These are phyloP conservation scores for Plantago rigida DNA, from an alignment of 305 asterid species.

Conservation along the genomic window DNA sequence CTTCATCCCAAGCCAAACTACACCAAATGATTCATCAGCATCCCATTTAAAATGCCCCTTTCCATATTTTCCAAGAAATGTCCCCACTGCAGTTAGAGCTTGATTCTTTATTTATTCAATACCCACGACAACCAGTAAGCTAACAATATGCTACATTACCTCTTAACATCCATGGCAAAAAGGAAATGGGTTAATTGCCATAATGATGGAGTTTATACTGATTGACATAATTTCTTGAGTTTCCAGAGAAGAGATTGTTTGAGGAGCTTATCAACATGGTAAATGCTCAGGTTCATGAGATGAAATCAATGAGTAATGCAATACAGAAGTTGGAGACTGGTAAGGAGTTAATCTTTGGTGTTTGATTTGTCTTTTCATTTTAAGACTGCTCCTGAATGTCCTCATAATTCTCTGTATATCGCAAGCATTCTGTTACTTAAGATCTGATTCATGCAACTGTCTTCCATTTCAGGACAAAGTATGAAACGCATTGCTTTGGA, in stretches of 20 bases:
- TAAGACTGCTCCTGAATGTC: conserved; percentile 13
- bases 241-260: conserved; percentile 74
- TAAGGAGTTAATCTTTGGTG: conserved; percentile 22
- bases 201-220: too few relatives aligned
- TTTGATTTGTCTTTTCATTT: conserved; percentile 9
- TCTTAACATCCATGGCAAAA: too few relatives aligned
- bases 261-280: conserved; percentile 69
- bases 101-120: too few relatives aligned
- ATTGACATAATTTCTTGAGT: conserved; percentile 21
- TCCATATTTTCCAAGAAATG: too few relatives aligned
- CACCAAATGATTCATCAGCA: background rate
- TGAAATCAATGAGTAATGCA: conserved; percentile 71
- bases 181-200: too few relatives aligned
- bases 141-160: too few relatives aligned
- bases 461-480: conserved; percentile 51
- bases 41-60: too few relatives aligned
- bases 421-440: conserved; percentile 9
- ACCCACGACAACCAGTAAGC: too few relatives aligned
- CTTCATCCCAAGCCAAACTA: background rate
- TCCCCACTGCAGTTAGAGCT: too few relatives aligned
- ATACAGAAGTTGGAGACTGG: conserved; percentile 67
- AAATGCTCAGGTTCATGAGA: conserved; percentile 69
- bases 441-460: conserved; percentile 16
- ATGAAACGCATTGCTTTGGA: conserved; percentile 32
- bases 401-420: conserved; percentile 1